These are phyloP conservation scores for Chaetomiaceae sp. DNA, from an alignment of 2,329 filamentous ascomycete species.

Conservation along the genomic window DNA sequence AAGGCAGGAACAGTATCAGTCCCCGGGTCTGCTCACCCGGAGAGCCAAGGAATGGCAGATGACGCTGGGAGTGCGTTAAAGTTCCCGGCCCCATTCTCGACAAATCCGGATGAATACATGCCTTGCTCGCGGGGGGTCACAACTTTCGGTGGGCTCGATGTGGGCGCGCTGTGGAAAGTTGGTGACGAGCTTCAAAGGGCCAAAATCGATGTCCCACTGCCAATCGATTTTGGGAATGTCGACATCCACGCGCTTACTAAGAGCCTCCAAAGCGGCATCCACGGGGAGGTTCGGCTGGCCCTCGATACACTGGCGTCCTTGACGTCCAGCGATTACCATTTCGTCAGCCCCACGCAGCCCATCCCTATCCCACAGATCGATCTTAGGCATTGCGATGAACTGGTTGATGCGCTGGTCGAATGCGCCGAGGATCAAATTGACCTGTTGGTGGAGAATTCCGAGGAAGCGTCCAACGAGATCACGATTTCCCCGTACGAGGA, in stretches of 20 bases:
- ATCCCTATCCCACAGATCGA: constrained; percentile 61
- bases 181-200: constrained; percentile 62
- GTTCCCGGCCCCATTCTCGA: constrained; percentile 36
- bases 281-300: constrained; percentile 83
- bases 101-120: constrained; percentile 50
- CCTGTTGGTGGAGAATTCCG: constrained; percentile 74
- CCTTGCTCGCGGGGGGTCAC: constrained; percentile 52
- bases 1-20: constrained; percentile 41
- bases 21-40: constrained; percentile 34
- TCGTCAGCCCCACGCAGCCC: constrained; percentile 45
- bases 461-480: constrained; percentile 82
- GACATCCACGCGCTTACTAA: constrained; percentile 87
- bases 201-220: constrained; percentile 69
- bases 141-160: constrained; percentile 67
- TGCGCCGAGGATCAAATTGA: constrained; percentile 88
- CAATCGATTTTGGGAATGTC: constrained; percentile 77
- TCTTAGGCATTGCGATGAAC: constrained; percentile 74
- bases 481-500: constrained; percentile 84
- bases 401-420: constrained; percentile 83
- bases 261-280: constrained; percentile 84
- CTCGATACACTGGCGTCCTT: constrained; percentile 69
- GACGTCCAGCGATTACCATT: constrained; percentile 53
- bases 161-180: constrained; percentile 59
- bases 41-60: constrained; percentile 27
- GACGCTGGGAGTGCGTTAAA: constrained; percentile 26